phyloP scores from a whole-genome alignment of 2,329 filamentous ascomycete species.

The Arthroderma uncinatum region DNA sequence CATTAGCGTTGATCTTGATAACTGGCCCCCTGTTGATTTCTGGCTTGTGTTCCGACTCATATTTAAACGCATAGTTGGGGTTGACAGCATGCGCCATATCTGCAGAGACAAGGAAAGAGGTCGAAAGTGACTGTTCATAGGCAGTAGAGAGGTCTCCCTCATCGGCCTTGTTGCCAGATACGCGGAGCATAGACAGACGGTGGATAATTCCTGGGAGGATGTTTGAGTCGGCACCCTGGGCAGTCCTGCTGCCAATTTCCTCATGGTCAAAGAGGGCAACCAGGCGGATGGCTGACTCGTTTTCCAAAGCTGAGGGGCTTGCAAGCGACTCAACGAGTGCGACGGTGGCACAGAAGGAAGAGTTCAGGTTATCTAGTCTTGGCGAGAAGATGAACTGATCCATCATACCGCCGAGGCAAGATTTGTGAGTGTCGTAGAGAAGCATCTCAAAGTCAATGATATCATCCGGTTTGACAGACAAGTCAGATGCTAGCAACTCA shows the following conservation, averaged over 20 bases:
- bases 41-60: slow-evolving; percentile 80
- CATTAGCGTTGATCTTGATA: slow-evolving; percentile 97
- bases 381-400: slow-evolving; percentile 94
- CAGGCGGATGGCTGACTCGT: slow-evolving; percentile 75
- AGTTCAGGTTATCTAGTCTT: slow-evolving; percentile 90
- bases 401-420: slow-evolving; percentile 76
- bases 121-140: slow-evolving; percentile 83
- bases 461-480: slow-evolving; percentile 56
- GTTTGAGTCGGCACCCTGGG: slow-evolving; percentile 89
- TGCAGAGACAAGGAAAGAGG: slow-evolving; percentile 86
- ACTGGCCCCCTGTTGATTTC: slow-evolving; percentile 95
- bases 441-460: slow-evolving; percentile 91
- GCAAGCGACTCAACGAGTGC: slow-evolving; percentile 71
- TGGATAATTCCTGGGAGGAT: slow-evolving; percentile 77
- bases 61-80: slow-evolving; percentile 87
- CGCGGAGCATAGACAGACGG: slow-evolving; percentile 69
- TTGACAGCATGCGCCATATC: slow-evolving; percentile 97
- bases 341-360: slow-evolving; percentile 85
- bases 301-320: slow-evolving; percentile 52
- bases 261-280: slow-evolving; percentile 95
- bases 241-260: slow-evolving; percentile 85
- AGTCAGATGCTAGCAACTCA: slow-evolving; percentile 70
- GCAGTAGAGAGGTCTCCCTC: slow-evolving; percentile 58
- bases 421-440: slow-evolving; percentile 91
- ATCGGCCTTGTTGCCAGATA: slow-evolving; percentile 39